Evolutionary conservation across 1,284 basidiomycete species (phyloP), one percentile per base, ranked within the genome.

Genomic region (Anthracocystis setariae): DNA sequence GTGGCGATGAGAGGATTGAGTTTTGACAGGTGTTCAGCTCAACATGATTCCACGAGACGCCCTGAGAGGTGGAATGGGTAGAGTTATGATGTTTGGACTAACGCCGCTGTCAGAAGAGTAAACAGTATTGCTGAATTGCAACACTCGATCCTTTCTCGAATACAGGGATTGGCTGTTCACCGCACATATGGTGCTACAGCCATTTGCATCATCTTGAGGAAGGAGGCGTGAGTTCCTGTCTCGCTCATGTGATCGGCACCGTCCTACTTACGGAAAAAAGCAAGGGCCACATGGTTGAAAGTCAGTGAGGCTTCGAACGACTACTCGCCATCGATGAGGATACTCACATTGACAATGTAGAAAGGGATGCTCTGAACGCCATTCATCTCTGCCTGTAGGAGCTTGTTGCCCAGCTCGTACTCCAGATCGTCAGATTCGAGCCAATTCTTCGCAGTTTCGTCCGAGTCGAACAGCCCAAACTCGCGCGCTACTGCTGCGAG

Each of bases 151-250:
- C n/a, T n/a, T n/a, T n/a, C n/a, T n/a, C n/a, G n/a, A n/a, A n/a
- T n/a, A n/a, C n/a, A n/a, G n/a, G n/a, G n/a, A n/a, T n/a, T n/a
- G n/a, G 29, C 12, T 29, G 29, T 29, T 29, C 29, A 29, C 29
- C 29, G 56, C 3, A 67, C 69, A n/a, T 68, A 73, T 5, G 64
- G 70, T 3, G 72, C 62, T 8, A 68, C 68, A 2, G 72, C 72
- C 72, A 74, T 74, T 56, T 71, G 59, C 53, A 74, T 64, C 72
- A 74, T 74, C 48, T 68, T 66, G 20, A 74, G 57, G 51, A 74
- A 64, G 0, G 55, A 56, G 3, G 53, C 59, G 50, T 74, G 68
- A 5, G 50, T 48, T 39, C 72, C 72, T 1, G 60, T 61, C 49
- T 68, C 67, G 60, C 64, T 71, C 66, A 68, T 64, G 38, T 74